phyloP scores from a whole-genome alignment of 2,329 filamentous ascomycete genomes.

The Alternaria sp. region DNA sequence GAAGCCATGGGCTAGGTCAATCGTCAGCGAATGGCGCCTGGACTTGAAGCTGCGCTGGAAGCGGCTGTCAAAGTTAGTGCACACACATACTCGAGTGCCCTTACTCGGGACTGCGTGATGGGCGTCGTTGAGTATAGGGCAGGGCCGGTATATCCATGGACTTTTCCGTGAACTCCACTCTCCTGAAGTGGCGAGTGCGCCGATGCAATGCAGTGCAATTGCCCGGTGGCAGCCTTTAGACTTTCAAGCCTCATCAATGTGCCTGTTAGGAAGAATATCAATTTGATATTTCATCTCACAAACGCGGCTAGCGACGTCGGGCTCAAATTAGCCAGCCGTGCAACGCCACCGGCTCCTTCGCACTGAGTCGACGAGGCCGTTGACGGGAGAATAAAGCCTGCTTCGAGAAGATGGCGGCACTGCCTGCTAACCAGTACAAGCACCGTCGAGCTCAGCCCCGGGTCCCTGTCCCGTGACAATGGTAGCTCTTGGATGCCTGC shows the following conservation, averaged over 20 bases:
- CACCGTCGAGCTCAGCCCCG: conserved; percentile 4
- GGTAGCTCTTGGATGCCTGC: conserved; percentile 15
- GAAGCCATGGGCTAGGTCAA: conserved; percentile 17
- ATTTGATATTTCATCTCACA: conserved; percentile 25
- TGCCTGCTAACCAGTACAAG: conserved; percentile 20
- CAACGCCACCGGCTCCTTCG: conserved; percentile 22
- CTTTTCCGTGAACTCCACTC: conserved; percentile 16
- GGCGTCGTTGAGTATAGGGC: conserved; percentile 39
- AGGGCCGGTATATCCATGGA: conserved; percentile 31
- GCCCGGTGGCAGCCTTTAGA: conserved; percentile 30
- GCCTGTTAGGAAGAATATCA: conserved; percentile 23
- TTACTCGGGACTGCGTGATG: conserved; percentile 31
- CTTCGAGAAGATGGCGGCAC: conserved; percentile 35
- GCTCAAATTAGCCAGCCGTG: conserved; percentile 31
- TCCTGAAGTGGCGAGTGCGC: conserved; percentile 40
- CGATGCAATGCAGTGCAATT: conserved; percentile 41
- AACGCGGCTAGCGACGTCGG: conserved; percentile 29
- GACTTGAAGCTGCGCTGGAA: conserved; percentile 12
- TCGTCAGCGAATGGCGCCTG: conserved; percentile 3
- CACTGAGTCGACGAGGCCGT: conserved; percentile 23
- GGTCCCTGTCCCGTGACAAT: conserved; percentile 19
- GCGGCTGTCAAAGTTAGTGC: conserved; percentile 29
- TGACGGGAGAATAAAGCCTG: conserved; percentile 26
- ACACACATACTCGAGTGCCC: conserved; percentile 27
- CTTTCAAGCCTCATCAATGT: conserved; percentile 42